Evolutionary conservation across 2,329 filamentous ascomycete genomes (phyloP).

Genomic region (Lachnellula cervina): DNA sequence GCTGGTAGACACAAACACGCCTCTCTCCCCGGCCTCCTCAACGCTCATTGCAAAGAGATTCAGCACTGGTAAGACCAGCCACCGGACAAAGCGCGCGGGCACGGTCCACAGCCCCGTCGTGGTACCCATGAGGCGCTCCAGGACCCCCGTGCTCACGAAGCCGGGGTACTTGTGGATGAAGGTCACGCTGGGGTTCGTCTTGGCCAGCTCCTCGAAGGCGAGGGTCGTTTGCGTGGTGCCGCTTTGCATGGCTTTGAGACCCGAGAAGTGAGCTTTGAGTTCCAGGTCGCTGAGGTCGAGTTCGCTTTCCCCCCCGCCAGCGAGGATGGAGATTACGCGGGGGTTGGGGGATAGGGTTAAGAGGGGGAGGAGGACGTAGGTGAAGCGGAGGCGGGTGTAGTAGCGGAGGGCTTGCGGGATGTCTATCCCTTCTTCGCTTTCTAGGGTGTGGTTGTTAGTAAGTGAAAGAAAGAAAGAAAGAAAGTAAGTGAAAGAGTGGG

Average conservation of each 20-base stretch:
- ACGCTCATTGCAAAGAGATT: slow-evolving; percentile 28
- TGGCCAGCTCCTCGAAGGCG: slow-evolving; percentile 44
- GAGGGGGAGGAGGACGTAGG: slow-evolving; percentile 51
- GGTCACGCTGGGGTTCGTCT: slow-evolving; percentile 37
- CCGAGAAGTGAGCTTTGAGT: slow-evolving; percentile 31
- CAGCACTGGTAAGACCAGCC: slow-evolving; percentile 25
- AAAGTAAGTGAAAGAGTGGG: neutral
- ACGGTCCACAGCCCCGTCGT: slow-evolving; percentile 22
- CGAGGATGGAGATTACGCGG: slow-evolving; percentile 51
- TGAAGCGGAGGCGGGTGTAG: slow-evolving; percentile 55
- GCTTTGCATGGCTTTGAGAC: slow-evolving; percentile 40
- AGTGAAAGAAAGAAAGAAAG: neutral
- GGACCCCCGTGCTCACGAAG: slow-evolving; percentile 34
- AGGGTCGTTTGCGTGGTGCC: slow-evolving; percentile 48
- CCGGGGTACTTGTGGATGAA: slow-evolving; percentile 40
- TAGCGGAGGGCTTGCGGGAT: slow-evolving; percentile 46
- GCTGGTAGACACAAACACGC: slow-evolving; percentile 36
- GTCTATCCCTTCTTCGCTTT: slow-evolving; percentile 54
- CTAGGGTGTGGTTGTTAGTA: slow-evolving; percentile 30
- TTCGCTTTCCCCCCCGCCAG: slow-evolving; percentile 48
- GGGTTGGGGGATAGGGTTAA: slow-evolving; percentile 41
- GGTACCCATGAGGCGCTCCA: slow-evolving; percentile 21
- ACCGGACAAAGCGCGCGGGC: slow-evolving; percentile 17
- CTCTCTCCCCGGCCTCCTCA: slow-evolving; percentile 36
- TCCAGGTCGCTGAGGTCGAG: slow-evolving; percentile 42